Evolutionary conservation across 805 yeast species (phyloP), one percentile per base, ranked within the genome.

Genomic region (Candida bentonensis): DNA sequence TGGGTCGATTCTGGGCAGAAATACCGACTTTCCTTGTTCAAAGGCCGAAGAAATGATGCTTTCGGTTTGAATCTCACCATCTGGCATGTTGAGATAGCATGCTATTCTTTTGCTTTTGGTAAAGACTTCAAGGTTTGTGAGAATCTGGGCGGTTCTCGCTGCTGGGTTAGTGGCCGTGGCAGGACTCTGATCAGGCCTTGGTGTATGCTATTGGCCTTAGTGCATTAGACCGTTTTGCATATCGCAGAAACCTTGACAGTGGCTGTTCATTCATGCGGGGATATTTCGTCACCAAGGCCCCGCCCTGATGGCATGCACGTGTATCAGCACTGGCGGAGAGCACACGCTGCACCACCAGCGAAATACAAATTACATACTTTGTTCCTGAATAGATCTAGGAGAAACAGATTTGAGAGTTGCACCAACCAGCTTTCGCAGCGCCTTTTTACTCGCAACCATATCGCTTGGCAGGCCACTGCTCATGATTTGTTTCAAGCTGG

Each of bases 31-130:
- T 2, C 68, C 63, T 42, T 65, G 59, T 0, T 55, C 55, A 45
- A 82, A 77, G 7, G 83, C 73, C 15, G 64, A 48, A 39, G 64
- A 51, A 2, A 88, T 72, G 9, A 87, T 59, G 0, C 56, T 57
- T 7, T 59, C 53, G 0, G 96, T 87, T 45, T 73, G 72, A 1
- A 82, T 65, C 60, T 88, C 96, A 42, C 76, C 69, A 20, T 61
- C 51, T 1, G 80, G 85, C 87, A 88, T 80, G 57, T 73, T 77
- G 82, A 87, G 74, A 54, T 75, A 88, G 23, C 85, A 55, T 0
- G 81, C 95, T 2, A 87, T 58, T 3, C 58, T 65, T 7, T 54
- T 52, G 0, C 87, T 74, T 0, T 50, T 43, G 43, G 57, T 50
- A 51, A 77, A 78, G 36, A 58, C 64, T 0, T 66, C 62, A 26